Percentiles rank a stretch among this genome's conserved stretches.
Conservation (phyloP, 176 grass and related monocot genomes). For the Zizania latifolia region DNA sequence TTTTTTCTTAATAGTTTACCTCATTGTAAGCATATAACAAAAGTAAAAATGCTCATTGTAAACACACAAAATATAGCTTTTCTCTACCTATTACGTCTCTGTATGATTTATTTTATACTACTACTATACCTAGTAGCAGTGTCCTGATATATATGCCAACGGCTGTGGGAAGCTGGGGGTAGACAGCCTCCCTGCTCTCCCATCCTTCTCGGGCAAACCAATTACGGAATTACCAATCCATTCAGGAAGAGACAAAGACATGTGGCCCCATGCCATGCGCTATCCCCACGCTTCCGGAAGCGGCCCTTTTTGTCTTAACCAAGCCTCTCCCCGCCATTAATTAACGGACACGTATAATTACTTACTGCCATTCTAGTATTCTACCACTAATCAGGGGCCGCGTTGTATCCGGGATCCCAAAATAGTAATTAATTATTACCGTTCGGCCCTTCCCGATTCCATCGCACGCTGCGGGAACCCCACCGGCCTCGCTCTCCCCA, state of each 20-base stretch:
- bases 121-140: too few relatives aligned
- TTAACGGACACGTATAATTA: neutral
- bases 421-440: conserved; percentile 15
- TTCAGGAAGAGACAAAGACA: neutral
- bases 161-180: too few relatives aligned
- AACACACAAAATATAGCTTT: too few relatives aligned
- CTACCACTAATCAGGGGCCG: neutral
- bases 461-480: neutral
- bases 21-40: too few relatives aligned
- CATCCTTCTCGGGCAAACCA: neutral
- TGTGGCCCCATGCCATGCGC: neutral
- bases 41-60: too few relatives aligned
- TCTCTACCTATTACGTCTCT: too few relatives aligned
- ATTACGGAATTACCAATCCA: neutral
- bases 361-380: neutral
- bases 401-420: conserved; percentile 9
- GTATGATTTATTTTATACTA: too few relatives aligned
- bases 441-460: neutral
- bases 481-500: neutral
- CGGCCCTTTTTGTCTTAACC: neutral
- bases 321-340: neutral
- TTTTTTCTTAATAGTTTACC: too few relatives aligned
- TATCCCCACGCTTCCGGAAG: neutral
- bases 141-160: too few relatives aligned
- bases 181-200: too few relatives aligned